Base-by-base conservation (phyloP, 139 green algal species). In the Auxenochlorella pyrenoidosa region DNA sequence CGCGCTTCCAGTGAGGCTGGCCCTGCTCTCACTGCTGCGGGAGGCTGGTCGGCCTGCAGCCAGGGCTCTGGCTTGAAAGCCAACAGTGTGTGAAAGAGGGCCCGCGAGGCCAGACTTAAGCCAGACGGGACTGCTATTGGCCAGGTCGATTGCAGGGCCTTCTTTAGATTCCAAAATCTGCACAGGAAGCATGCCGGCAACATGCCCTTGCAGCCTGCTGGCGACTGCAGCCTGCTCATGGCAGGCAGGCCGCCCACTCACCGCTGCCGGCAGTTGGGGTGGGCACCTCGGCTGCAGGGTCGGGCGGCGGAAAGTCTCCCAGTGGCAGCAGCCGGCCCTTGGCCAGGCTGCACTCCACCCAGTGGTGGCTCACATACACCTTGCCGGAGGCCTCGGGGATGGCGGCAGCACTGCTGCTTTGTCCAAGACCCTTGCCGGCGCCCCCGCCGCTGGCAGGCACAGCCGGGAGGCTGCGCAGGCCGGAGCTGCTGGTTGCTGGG, bases 311-410 rank as follows among this genome's bases (percentile, higher is more conserved):
- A 18, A 60, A 76, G 40, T 76, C 63, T 3, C 43, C 80, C 8
- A 26, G 26, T 22, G 80, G 80, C 60, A 77, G 59, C 58, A 60
- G 80, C 38, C 60, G 80, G 22, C 47, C 59, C 63, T 76, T 47
- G 28, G 40, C 80, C 60, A 85, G 30, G 80, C 80, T 76, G 12
- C 43, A 63, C 63, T 75, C 80, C 63, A 85, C 10, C 80, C 80
- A 85, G n/a, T 32, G 4, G 24, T 76, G 41, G 40, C 43, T 60
- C 40, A 85, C 80, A n/a, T 77, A 85, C 0, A 68, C 47, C 30
- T 24, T 63, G 12, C 19, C 28, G 3, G 24, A 19, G 40, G 13
- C 71, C 18, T 28, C 60, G 21, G 60, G n/a, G n/a, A n/a, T 28
- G 60, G 22, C 60, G 36, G 28, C 26, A 54, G 40, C 44, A 12